A percentile compares a stretch with the other conserved stretches of the same genome.
Evolutionary conservation across 495 filamentous ascomycete genomes (phyloP).

Genomic region (Penicillium desertorum): DNA sequence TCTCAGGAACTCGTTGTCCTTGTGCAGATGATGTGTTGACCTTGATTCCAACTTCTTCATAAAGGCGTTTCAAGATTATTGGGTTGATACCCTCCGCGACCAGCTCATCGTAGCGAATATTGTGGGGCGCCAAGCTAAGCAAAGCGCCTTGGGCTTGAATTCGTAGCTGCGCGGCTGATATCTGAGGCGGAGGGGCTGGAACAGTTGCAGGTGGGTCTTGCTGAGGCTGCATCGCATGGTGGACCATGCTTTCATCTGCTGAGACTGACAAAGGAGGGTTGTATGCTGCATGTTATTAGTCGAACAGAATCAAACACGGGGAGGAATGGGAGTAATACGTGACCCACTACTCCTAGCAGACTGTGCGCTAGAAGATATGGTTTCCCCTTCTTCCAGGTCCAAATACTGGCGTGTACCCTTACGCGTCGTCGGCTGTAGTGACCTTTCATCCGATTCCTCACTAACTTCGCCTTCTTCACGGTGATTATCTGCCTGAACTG

Average conservation of each 20-base stretch:
- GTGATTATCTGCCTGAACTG: slow-evolving; percentile 18
- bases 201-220: not conserved
- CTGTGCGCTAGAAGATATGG: slow-evolving; percentile 25
- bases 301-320: not conserved
- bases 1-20: not conserved
- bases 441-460: slow-evolving; percentile 57
- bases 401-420: slow-evolving; percentile 4
- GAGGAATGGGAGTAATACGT: slow-evolving; percentile 28
- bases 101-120: slow-evolving; percentile 66
- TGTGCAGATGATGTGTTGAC: slow-evolving; percentile 22
- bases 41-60: slow-evolving; percentile 61
- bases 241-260: slow-evolving; percentile 19
- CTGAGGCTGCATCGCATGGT: slow-evolving; percentile 21
- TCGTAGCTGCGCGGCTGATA: slow-evolving; percentile 50
- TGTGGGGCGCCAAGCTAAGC: slow-evolving; percentile 59
- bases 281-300: slow-evolving; percentile 39
- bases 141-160: slow-evolving; percentile 70
- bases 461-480: slow-evolving; percentile 76
- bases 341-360: slow-evolving; percentile 36
- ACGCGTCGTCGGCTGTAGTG: slow-evolving; percentile 9
- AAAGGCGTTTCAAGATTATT: slow-evolving; percentile 59
- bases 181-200: slow-evolving; percentile 10
- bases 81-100: slow-evolving; percentile 71
- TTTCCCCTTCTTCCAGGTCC: slow-evolving; percentile 35
- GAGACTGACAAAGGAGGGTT: slow-evolving; percentile 40